Evolutionary conservation across 2,329 filamentous ascomycete genomes (phyloP).

Genomic region (Gliomastix tumulicola): DNA sequence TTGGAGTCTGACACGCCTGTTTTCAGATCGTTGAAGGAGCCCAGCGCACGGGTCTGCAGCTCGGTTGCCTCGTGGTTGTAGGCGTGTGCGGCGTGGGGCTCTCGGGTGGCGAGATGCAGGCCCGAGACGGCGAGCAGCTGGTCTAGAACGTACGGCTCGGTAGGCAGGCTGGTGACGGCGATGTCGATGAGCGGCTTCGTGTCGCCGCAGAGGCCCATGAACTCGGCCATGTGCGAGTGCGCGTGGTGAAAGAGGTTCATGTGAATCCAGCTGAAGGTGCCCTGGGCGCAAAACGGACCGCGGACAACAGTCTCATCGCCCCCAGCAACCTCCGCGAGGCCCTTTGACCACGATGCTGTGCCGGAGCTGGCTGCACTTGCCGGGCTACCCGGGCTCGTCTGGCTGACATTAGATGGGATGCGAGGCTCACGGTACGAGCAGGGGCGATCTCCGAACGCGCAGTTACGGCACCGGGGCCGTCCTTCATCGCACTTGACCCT

Average conservation of each 20-base stretch:
- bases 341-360: not conserved
- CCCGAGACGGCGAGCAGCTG: not conserved
- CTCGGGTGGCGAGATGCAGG: not conserved
- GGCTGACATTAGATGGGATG: too few species aligned
- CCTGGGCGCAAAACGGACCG: not conserved
- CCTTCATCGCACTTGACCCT: conserved; percentile 34
- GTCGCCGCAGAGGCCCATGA: not conserved
- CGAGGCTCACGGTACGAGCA: conserved; percentile 2
- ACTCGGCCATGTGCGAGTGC: not conserved
- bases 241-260: not conserved
- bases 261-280: conserved; percentile 1
- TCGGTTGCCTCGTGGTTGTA: conserved; percentile 15
- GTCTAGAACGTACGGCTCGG: not conserved
- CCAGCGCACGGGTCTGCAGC: conserved; percentile 19
- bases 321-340: too few species aligned
- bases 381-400: too few species aligned
- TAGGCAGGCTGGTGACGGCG: not conserved
- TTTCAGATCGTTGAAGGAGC: conserved; percentile 17
- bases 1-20: conserved; percentile 9
- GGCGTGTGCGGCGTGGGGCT: too few species aligned
- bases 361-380: not conserved
- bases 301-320: too few species aligned
- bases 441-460: not conserved
- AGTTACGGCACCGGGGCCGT: conserved; percentile 7
- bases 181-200: not conserved